A percentile compares a stretch with the other conserved stretches of the same genome.
phyloP scores from a whole-genome alignment of 768 basidiomycete genomes.

The Boletus tomentosulus region DNA sequence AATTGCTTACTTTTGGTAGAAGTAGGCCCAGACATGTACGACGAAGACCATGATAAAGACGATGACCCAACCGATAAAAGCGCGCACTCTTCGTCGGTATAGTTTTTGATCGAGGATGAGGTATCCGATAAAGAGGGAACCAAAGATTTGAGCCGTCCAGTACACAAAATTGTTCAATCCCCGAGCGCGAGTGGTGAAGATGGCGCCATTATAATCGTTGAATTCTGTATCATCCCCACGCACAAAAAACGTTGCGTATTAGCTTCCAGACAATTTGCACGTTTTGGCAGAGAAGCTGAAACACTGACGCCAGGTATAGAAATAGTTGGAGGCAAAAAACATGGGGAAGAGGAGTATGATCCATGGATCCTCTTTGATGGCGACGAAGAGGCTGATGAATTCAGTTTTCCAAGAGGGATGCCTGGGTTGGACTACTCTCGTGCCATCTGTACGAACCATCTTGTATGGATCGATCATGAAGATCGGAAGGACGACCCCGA shows the following conservation, averaged over 20 bases:
- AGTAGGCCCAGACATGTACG: conserved; percentile 74
- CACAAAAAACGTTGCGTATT: neutral
- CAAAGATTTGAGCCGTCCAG: conserved; percentile 75
- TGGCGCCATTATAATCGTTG: conserved; percentile 71
- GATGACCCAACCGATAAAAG: conserved; percentile 66
- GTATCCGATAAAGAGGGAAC: conserved; percentile 67
- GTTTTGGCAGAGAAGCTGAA: neutral
- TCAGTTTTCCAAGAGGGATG: conserved; percentile 79
- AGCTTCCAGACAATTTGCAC: neutral
- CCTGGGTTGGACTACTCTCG: conserved; percentile 51
- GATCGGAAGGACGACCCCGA: conserved; percentile 61
- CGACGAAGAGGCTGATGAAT: conserved; percentile 61
- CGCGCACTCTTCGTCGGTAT: conserved; percentile 61
- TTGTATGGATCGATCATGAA: conserved; percentile 68
- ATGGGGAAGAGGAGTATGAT: conserved; percentile 79
- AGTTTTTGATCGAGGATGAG: conserved; percentile 54
- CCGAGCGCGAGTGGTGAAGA: conserved; percentile 80
- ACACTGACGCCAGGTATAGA: conserved; percentile 75
- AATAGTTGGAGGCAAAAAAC: conserved; percentile 83
- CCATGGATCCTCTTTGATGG: conserved; percentile 65
- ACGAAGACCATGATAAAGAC: conserved; percentile 63
- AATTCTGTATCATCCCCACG: conserved; percentile 49
- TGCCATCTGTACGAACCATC: conserved; percentile 74
- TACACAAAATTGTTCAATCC: conserved; percentile 76
- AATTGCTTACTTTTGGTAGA: conserved; percentile 62